Evolutionary conservation across 2,329 filamentous ascomycete genomes (phyloP), one percentile per base, ranked within the genome.

Genomic region (Alternaria alternata): DNA sequence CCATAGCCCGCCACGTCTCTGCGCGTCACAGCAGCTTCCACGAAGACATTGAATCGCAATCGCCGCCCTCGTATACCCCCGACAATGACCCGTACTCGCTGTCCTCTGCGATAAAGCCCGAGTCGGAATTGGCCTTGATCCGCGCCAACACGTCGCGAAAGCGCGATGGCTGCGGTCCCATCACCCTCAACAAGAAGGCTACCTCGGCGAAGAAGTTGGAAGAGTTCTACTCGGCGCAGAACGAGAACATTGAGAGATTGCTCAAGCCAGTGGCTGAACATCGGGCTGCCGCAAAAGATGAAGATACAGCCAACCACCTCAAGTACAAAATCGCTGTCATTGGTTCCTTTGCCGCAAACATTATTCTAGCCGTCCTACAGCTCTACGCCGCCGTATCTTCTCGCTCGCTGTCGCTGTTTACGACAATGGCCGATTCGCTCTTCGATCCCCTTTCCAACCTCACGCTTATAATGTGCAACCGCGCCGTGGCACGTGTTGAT

Each of bases 181-280:
- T 84, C 14, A 75, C 75, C 48, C 76, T 80, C 43, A 79, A 78
- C 64, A 80, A 79, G 59, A 79, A 75, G 32, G 78, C 76, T n/a
- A 62, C 78, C 65, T 72, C 79, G 66, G 78, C 85, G 14, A 84
- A 82, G 66, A 89, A 87, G 72, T 77, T 98, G 16, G 86, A 91
- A 72, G 86, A 88, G 51, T 98, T 97, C 81, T 98, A 98, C 83
- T 87, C 92, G 76, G 85, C 85, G 30, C 94, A 99, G 76, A 99
- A 99, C 76, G 92, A 94, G 77, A 94, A 92, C 70, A 99, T 99
- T 67, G 88, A 97, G 81, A 88, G 92, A 11, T 86, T 97, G 80
- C 85, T 98, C 66, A 97, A 97, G 81, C 90, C 91, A 3, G 94
- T 98, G 3, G 93, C 97, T 73, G 93, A 97, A 74, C 95, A 98